phyloP scores from a whole-genome alignment of 208 protist species.

The Trypanosoma theileri region DNA sequence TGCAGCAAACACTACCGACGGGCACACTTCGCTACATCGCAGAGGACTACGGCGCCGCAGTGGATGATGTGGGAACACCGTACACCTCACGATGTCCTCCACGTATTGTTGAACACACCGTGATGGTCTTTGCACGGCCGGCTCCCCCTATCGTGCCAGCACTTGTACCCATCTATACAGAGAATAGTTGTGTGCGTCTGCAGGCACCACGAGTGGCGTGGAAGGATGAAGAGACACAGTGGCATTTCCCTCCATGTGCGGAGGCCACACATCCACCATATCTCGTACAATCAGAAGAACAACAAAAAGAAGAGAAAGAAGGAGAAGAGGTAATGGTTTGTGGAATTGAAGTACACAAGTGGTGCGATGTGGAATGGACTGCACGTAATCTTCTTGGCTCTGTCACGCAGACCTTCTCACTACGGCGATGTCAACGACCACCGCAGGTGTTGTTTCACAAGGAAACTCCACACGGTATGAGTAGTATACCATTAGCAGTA shows the following conservation, averaged over 20 bases:
- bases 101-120: slow-evolving; percentile 48
- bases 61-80: slow-evolving; percentile 26
- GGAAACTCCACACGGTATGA: slow-evolving; percentile 28
- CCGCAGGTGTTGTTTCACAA: slow-evolving; percentile 66
- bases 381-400: slow-evolving; percentile 58
- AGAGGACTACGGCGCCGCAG: slow-evolving; percentile 60
- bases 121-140: slow-evolving; percentile 56
- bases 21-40: slow-evolving; percentile 72
- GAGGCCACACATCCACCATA: slow-evolving; percentile 35
- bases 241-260: slow-evolving; percentile 48
- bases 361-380: slow-evolving; percentile 75
- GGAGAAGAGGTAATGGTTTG: slow-evolving; percentile 43
- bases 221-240: slow-evolving; percentile 75
- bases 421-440: slow-evolving; percentile 78
- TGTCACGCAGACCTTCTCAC: slow-evolving; percentile 69
- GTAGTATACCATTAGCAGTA: slow-evolving; percentile 15
- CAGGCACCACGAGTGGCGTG: slow-evolving; percentile 46
- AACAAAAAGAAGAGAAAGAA: slow-evolving; percentile 12
- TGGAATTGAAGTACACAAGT: slow-evolving; percentile 56
- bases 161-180: slow-evolving; percentile 67
- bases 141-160: slow-evolving; percentile 54
- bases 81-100: slow-evolving; percentile 73
- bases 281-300: slow-evolving; percentile 32
- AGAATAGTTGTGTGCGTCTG: slow-evolving; percentile 69
- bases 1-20: slow-evolving; percentile 47